Evolutionary conservation across 495 filamentous ascomycete species (phyloP), one percentile per base, ranked within the genome.

Genomic region (Neurospora sublineolata): DNA sequence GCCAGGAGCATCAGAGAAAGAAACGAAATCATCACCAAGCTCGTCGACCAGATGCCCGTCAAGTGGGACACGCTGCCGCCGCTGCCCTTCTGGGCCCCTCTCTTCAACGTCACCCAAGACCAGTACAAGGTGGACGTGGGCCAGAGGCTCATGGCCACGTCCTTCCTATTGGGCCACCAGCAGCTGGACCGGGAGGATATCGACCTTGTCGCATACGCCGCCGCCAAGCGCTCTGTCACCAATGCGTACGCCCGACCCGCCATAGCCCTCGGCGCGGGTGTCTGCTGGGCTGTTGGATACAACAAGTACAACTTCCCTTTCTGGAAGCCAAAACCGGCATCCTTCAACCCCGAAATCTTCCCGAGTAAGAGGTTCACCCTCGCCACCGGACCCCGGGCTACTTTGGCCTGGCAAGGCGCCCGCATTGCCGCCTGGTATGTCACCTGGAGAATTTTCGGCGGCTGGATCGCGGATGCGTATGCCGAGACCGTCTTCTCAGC

Each of bases 281-380:
- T 33, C 39, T 72, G 72, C 27, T 60, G 58, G 68, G n/a, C 67
- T 37, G 71, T 71, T 9, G 76, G 77, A 30, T 72, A 71, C 10
- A 39, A 72, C 16, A 71, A 16, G 16, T 74, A 73, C 37, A 76
- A 75, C 36, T 79, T 79, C 52, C 77, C 77, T 30, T 72, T 76
- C 39, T 73, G 60, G 64, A 76, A 72, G 18, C 77, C 76, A 8
- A 71, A 74, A 38, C 69, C 70, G 37, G 60, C 38, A 3, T 69
- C 10, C 1, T 75, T 75, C 71, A 71, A 69, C 41, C 73, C 73
- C 9, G 10, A 42, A 23, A 30, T 14, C 20, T 79, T 75, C 68
- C 77, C 75, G 12, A 37, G 18, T 20, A 18, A 41, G 9, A 18
- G 16, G 0, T 69, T 8, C 11, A 37, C 71, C 18, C 11, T 74